These are phyloP conservation scores for Annona squamosa DNA, from an alignment of 164 flowering plant species.

Conservation along the genomic window DNA sequence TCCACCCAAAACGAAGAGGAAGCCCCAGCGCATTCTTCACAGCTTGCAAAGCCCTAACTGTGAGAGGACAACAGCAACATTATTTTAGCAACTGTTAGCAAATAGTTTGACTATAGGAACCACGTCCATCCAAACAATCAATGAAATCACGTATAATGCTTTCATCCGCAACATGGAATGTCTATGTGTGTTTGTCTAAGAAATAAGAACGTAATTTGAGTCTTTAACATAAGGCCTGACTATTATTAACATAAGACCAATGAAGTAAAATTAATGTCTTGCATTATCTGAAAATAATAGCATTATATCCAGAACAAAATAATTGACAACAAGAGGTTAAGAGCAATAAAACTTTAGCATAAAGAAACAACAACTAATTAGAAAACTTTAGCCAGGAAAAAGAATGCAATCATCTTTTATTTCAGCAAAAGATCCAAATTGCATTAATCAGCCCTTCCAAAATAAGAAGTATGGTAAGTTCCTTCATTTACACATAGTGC, in stretches of 20 bases:
- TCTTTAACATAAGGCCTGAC: too few species aligned
- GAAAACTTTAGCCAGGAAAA: neutral
- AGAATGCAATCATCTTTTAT: neutral
- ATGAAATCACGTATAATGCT: too few species aligned
- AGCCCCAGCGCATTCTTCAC: conserved; percentile 71
- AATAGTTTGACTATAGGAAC: neutral
- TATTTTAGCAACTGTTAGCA: conserved; percentile 13
- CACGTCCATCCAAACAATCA: neutral
- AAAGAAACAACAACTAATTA: neutral
- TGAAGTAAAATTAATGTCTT: neutral
- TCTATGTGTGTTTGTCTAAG: too few species aligned
- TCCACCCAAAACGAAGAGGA: conserved; percentile 92
- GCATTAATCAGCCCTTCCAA: neutral
- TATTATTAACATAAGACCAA: too few species aligned
- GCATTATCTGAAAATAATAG: neutral
- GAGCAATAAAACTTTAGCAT: neutral
- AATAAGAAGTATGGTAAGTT: neutral
- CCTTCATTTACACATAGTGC: neutral
- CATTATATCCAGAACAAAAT: neutral
- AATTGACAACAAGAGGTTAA: neutral
- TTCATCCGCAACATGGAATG: too few species aligned
- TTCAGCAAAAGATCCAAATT: neutral
- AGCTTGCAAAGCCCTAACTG: conserved; percentile 70
- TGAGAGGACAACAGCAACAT: conserved; percentile 8
- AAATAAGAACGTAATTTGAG: too few species aligned